These are phyloP conservation scores for Lactuca saligna DNA, from an alignment of 129 eudicot genomes.

Conservation along the genomic window DNA sequence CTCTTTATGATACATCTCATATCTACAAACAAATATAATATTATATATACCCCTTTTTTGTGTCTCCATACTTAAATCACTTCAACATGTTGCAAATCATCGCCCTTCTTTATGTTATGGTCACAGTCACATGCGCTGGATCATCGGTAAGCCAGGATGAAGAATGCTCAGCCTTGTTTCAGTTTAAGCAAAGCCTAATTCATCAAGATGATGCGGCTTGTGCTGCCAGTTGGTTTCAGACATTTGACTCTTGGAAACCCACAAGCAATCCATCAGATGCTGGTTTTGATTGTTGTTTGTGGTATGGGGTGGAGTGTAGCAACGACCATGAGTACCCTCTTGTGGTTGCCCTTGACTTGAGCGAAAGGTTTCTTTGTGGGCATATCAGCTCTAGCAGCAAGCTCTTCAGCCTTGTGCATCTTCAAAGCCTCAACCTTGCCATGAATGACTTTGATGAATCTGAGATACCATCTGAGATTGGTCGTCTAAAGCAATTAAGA, in stretches of 20 bases:
- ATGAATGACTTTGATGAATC: too few relatives aligned
- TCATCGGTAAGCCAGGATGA: neutral
- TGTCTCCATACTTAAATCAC: constrained; percentile 3
- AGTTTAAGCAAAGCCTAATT: constrained; percentile 9
- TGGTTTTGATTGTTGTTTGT: constrained; percentile 5
- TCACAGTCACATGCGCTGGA: neutral
- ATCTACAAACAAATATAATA: neutral
- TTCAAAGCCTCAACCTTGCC: too few relatives aligned
- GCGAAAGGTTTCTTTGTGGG: neutral
- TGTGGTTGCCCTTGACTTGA: constrained; percentile 26
- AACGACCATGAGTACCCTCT: neutral
- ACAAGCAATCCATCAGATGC: neutral
- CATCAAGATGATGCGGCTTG: neutral
- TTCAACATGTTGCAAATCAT: neutral
- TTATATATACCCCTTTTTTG: neutral
- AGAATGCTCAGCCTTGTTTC: neutral
- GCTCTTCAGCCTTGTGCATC: constrained; percentile 18
- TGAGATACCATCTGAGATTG: too few relatives aligned
- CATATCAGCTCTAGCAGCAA: constrained; percentile 13
- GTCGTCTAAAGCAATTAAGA: too few relatives aligned
- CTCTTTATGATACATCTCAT: neutral
- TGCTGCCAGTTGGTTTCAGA: neutral
- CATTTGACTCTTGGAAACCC: neutral
- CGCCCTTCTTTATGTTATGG: neutral
- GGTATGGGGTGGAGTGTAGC: constrained; percentile 9